Base-by-base conservation (phyloP, 169 alveolate species). In the Plasmodium berghei region DNA sequence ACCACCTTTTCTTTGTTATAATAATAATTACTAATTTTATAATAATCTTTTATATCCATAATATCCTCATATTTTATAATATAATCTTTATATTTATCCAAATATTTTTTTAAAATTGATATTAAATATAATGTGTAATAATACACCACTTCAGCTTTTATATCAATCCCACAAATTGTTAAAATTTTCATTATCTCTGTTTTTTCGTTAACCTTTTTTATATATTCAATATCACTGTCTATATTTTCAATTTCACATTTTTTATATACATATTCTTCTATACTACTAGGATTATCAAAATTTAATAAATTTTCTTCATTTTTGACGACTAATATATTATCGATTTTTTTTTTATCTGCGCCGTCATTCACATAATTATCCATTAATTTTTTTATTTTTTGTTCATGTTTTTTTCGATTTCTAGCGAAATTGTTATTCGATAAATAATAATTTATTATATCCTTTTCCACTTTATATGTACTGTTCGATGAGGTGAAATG, bases 361-460 rank as follows among this genome's bases (percentile, higher is more conserved):
- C 18, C n/a, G 5, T 54, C 66, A 24, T 24, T 49, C 9, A 14
- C 9, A 42, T 71, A 40, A 12, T 74, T 67, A 34, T 62, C 56
- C 42, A 74, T 42, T 45, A 22, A 42, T 12, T 62, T 40, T 74
- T 63, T 74, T 28, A 74, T 66, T 22, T 40, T 26, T 9, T 16
- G 24, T 54, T 74, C 88, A 74, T 74, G 73, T 55, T 74, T 55
- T 40, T 74, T 62, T 74, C 73, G 61, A 16, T 64, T 74, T 34
- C 46, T 24, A 42, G 49, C 40, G 12, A 74, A 62, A 28, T 74
- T 54, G 18, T 45, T n/a, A 48, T 14, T 28, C 54, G 69, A 58
- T 28, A 61, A 16, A 9, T 52, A 52, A 62, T 62, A 74, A 74
- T 62, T 62, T 18, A 74, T 61, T 61, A 74, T 74, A 10, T 42